Evolutionary conservation across 805 yeast species (phyloP).

Genomic region (Cyberlindnera bimundalis): DNA sequence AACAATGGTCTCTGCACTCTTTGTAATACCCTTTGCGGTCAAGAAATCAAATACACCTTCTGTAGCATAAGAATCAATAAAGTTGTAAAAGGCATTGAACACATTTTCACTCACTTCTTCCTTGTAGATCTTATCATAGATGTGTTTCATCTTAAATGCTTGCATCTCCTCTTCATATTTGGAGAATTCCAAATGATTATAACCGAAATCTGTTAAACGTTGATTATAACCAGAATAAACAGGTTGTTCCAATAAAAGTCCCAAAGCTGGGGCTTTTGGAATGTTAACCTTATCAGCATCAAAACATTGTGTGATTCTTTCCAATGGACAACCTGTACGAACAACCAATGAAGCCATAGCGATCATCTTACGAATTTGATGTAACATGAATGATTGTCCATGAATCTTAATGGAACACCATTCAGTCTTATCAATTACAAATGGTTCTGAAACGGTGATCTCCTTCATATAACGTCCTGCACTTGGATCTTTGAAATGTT

Average conservation of each 20-base stretch:
- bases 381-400: slow-evolving; percentile 97
- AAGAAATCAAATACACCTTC: slow-evolving; percentile 44
- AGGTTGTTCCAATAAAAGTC: slow-evolving; percentile 85
- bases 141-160: slow-evolving; percentile 79
- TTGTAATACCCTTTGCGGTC: slow-evolving; percentile 40
- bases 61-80: slow-evolving; percentile 77
- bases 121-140: slow-evolving; percentile 87
- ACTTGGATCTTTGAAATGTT: slow-evolving; percentile 77
- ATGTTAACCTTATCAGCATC: slow-evolving; percentile 73
- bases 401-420: slow-evolving; percentile 96
- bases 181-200: slow-evolving; percentile 67
- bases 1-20: slow-evolving; percentile 10
- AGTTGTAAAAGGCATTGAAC: slow-evolving; percentile 86
- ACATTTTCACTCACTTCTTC: slow-evolving; percentile 88
- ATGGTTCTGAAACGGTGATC: slow-evolving; percentile 79
- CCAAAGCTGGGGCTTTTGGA: slow-evolving; percentile 97
- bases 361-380: slow-evolving; percentile 97
- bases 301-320: slow-evolving; percentile 75
- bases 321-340: slow-evolving; percentile 79
- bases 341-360: slow-evolving; percentile 88
- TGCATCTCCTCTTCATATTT: slow-evolving; percentile 69
- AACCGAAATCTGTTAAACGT: slow-evolving; percentile 69
- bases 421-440: slow-evolving; percentile 88
- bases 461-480: slow-evolving; percentile 80
- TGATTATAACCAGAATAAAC: slow-evolving; percentile 84